Evolutionary conservation across 208 protist genomes (phyloP), one percentile per base, ranked within the genome.

Genomic region (Crithidia fasciculata): DNA sequence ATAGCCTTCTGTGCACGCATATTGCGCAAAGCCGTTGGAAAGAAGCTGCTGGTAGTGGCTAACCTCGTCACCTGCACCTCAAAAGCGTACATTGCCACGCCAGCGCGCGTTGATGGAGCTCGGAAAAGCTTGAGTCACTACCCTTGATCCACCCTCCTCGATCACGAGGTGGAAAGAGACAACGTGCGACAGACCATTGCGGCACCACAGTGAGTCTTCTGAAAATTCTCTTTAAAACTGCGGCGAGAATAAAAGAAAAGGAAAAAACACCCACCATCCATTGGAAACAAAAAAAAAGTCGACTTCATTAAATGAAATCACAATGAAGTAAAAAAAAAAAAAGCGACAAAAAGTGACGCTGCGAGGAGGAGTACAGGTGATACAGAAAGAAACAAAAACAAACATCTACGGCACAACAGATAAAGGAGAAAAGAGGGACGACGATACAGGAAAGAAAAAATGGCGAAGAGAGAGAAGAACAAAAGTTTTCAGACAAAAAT

Each of bases 301-400:
- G 47, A 16, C 4, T 19, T 69, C 37, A 13, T 62, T 37, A 47
- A 18, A 59, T 36, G 40, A 40, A 57, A 12, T 49, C 40, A 37
- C 64, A 69, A 59, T 59, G 52, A 69, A 70, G 15, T 66, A 40
- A 73, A 62, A 73, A 72, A n/a, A n/a, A n/a, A 45, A 57, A 45
- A 19, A 45, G 8, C 18, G 57, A 45, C 19, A 57, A 60, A 8
- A 62, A 61, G 43, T 41, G 58, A 63, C 47, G 37, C 54, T 5
- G 57, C 62, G 39, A 61, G 40, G 44, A 61, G 61, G 65, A 52
- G 54, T 70, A 70, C 54, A 70, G 65, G 53, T 19, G 64, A 70
- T 70, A 59, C 53, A 61, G 8, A 19, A 59, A 45, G 49, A 43
- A 39, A 52, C 3, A 50, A 39, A 13, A 66, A 55, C n/a, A 49